phyloP scores from a whole-genome alignment of 192 early-diverging fungal genomes.

The Coemansia sp. region DNA sequence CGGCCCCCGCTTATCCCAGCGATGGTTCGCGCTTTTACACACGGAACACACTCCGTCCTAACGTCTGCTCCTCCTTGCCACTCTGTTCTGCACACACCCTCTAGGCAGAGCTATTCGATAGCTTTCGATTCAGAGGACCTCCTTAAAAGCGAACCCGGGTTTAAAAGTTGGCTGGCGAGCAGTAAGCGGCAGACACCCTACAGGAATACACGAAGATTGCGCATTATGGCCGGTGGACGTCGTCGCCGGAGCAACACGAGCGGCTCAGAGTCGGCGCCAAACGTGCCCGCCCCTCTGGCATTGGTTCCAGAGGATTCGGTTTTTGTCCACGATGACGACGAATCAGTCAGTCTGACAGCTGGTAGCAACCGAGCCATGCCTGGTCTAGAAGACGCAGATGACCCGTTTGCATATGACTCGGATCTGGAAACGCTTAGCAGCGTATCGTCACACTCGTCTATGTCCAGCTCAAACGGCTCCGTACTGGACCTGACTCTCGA shows the following conservation, averaged over 20 bases:
- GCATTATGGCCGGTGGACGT: constrained; percentile 22
- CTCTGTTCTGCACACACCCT: background rate
- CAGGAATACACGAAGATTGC: background rate
- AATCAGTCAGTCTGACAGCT: background rate
- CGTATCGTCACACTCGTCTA: constrained; percentile 50
- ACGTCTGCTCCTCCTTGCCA: background rate
- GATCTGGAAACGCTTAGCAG: constrained; percentile 53
- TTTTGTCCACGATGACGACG: background rate
- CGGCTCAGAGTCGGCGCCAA: constrained; percentile 5
- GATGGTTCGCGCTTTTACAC: background rate
- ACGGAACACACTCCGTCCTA: background rate
- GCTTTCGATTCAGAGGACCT: background rate
- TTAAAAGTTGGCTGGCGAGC: background rate
- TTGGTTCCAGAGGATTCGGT: constrained; percentile 7
- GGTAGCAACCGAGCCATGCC: background rate
- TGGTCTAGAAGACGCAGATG: constrained; percentile 24
- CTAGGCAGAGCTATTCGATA: background rate
- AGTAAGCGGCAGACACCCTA: background rate
- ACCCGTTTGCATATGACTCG: constrained; percentile 53
- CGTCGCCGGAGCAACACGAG: constrained; percentile 19
- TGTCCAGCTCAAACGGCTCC: constrained; percentile 34
- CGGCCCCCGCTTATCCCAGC: background rate
- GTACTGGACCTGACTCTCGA: constrained; percentile 21
- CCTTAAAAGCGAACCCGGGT: background rate
- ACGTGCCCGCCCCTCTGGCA: background rate